Evolutionary conservation across 768 basidiomycete genomes (phyloP), one percentile per base, ranked within the genome.

Genomic region (Leccinum barrowsii): DNA sequence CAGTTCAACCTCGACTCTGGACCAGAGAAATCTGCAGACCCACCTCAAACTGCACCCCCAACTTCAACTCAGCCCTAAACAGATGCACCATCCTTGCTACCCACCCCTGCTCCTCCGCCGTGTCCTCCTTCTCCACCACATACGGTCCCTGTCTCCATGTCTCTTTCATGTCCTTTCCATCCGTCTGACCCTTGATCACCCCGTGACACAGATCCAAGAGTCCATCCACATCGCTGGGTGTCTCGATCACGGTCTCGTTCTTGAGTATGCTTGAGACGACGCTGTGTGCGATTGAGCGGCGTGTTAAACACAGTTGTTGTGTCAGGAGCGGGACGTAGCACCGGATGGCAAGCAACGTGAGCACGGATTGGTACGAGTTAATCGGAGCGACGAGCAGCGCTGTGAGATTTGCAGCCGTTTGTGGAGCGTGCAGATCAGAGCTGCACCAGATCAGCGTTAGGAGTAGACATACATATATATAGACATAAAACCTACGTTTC

Each of bases 31-130:
- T 5, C 5, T 17, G 2, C 2, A 15, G 30, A 42, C 21, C 8
- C 7, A 92, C 95, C 82, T 94, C 89, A 63, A 94, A 96, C 67
- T 99, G 97, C 13, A 87, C 83, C 64, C 83, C 89, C 62, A 98
- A 72, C 26, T 24, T 24, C 24, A 91, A 89, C 52, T 97, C 93
- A 0, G 92, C 82, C 21, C 87, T 26, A 7, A 26, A 26, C 7
- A 26, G 26, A 26, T 26, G 97, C 2, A 98, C 90, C 92, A 98
- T 98, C 61, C 96, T 79, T 42, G 97, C 26, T 26, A 26, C 85
- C 97, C 97, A 99, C 0, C 97, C 97, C 67, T 99, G 97, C 72
- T 99, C 97, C 72, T 99, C 97, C 0, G 94, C 95, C 78, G 94
- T 81, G 68, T 98, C 96, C 70, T 95, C 92, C 52, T 87, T 75